Evolutionary conservation across 305 asterid genomes (phyloP).

Genomic region (Fraxinus sp.): DNA sequence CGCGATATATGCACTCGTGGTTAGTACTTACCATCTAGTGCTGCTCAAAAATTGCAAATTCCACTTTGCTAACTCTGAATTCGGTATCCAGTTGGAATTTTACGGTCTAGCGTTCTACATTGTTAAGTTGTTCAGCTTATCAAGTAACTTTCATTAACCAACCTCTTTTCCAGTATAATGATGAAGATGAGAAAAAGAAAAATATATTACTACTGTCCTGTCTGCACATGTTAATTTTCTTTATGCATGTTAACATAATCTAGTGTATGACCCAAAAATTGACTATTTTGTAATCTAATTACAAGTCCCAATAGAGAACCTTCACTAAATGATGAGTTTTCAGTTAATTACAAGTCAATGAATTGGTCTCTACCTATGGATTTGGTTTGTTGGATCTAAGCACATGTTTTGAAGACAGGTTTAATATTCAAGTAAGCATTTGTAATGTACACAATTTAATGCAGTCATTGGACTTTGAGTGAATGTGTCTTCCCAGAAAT

Average conservation of each 20-base stretch:
- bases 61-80: background rate
- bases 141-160: no score
- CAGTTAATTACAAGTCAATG: conserved; percentile 8
- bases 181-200: no score
- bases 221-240: background rate
- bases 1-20: background rate
- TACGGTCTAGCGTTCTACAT: no score
- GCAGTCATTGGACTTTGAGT: background rate
- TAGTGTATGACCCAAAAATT: background rate
- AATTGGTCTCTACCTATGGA: conserved; percentile 17
- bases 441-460: background rate
- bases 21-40: background rate
- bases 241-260: background rate
- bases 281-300: background rate
- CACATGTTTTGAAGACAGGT: conserved; percentile 16
- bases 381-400: conserved; percentile 8
- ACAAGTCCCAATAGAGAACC: background rate
- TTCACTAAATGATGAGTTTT: background rate
- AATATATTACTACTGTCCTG: background rate
- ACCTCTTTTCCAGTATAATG: no score
- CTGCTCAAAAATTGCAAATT: background rate
- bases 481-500: background rate
- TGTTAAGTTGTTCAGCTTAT: no score
- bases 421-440: background rate
- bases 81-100: no score